Conservation (phyloP, 371 early-diverging fungal genomes). For the Saksenaea vasiformis region DNA sequence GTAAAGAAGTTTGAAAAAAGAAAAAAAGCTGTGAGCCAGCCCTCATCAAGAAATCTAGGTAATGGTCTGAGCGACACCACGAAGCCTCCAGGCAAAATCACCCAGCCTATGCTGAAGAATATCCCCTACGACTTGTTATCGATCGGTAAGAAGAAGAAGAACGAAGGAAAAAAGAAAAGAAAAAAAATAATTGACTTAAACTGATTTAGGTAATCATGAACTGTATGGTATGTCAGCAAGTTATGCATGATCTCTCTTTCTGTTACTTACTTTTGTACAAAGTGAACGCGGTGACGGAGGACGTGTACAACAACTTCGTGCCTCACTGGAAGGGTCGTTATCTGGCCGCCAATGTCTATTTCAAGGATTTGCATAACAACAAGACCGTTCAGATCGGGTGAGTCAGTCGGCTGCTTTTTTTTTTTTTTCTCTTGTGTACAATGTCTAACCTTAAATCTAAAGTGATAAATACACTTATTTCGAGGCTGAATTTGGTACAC, state of each 20-base stretch:
- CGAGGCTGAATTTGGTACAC: slow-evolving; percentile 55
- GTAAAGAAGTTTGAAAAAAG: no score
- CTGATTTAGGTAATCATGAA: slow-evolving; percentile 57
- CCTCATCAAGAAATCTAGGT: no score
- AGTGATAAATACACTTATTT: slow-evolving; percentile 54
- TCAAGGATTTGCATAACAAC: slow-evolving; percentile 43
- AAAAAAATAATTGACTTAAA: background rate
- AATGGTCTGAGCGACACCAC: slow-evolving; percentile 57
- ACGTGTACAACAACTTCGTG: slow-evolving; percentile 40
- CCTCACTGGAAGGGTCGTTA: slow-evolving; percentile 58
- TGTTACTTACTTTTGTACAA: background rate
- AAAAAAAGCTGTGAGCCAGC: no score
- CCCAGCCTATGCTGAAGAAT: slow-evolving; percentile 48
- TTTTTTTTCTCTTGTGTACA: background rate
- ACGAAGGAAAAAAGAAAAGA: background rate
- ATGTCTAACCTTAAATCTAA: background rate
- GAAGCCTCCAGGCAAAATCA: slow-evolving; percentile 33
- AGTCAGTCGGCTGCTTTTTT: slow-evolving; percentile 11
- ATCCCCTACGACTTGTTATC: slow-evolving; percentile 52
- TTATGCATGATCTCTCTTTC: background rate
- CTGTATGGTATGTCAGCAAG: slow-evolving; percentile 38
- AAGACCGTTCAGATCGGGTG: slow-evolving; percentile 54
- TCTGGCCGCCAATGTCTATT: slow-evolving; percentile 57
- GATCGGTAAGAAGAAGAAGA: slow-evolving; percentile 26
- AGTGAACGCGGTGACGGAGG: slow-evolving; percentile 36